A percentile compares a stretch with the other conserved stretches of the same genome.
Evolutionary conservation across 2,329 filamentous ascomycete species (phyloP).

Genomic region (Pyrenochaeta sp.): DNA sequence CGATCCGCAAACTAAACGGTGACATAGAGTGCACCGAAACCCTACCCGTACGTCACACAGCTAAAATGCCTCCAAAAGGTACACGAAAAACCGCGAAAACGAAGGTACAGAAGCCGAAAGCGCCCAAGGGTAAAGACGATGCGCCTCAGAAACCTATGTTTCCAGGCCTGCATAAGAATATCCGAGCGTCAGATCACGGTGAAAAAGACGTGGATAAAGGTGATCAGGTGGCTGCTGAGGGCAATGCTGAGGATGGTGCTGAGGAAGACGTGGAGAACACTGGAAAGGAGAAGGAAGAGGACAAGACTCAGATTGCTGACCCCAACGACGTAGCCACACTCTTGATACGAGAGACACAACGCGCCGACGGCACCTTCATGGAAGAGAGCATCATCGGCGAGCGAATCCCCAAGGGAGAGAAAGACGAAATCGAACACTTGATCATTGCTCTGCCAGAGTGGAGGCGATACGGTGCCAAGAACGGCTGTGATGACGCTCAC

Average conservation of each 20-base stretch:
- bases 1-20: not conserved
- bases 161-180: not conserved
- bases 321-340: not conserved
- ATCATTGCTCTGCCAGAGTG: not conserved
- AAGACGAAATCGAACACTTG: not conserved
- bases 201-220: too few relatives aligned
- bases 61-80: not conserved
- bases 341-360: not conserved
- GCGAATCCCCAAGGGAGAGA: not conserved
- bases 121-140: not conserved
- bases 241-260: too few relatives aligned
- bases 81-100: not conserved
- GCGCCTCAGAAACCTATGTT: not conserved
- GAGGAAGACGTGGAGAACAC: not conserved
- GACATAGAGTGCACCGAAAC: not conserved
- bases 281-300: not conserved
- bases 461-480: not conserved
- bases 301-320: not conserved
- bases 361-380: not conserved
- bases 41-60: not conserved
- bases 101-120: not conserved
- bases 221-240: too few relatives aligned
- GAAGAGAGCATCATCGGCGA: not conserved
- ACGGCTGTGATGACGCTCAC: not conserved
- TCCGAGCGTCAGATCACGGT: too few relatives aligned